These are phyloP conservation scores for Vanilla planifolia DNA, from an alignment of 106 monocot species.

Conservation along the genomic window DNA sequence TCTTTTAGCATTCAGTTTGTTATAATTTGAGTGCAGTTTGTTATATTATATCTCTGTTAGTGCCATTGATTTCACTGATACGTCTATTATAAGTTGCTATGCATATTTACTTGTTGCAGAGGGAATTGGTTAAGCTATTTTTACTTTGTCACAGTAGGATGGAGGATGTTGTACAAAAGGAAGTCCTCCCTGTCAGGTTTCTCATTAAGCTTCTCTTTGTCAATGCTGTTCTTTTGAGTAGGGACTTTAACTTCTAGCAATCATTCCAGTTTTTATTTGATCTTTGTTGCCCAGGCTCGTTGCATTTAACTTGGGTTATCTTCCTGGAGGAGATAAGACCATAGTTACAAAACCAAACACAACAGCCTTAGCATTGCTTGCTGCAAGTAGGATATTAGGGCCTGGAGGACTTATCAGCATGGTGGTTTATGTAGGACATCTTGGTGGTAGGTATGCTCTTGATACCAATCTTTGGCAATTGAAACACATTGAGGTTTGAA, in stretches of 20 bases:
- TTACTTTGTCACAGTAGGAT: slow-evolving; percentile 87
- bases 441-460: slow-evolving; percentile 67
- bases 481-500: too few species aligned
- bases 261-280: background rate
- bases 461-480: background rate
- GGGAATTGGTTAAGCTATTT: slow-evolving; percentile 53
- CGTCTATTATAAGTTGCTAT: background rate
- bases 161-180: slow-evolving; percentile 61
- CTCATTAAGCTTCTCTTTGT: background rate
- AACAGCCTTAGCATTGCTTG: slow-evolving; percentile 63
- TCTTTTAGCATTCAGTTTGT: background rate
- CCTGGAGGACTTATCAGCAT: slow-evolving; percentile 78
- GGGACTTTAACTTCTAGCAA: too few species aligned
- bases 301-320: slow-evolving; percentile 93
- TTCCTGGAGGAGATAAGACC: slow-evolving; percentile 85
- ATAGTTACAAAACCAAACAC: slow-evolving; percentile 57
- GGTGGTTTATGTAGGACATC: slow-evolving; percentile 87
- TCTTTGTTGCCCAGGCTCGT: slow-evolving; percentile 48
- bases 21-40: slow-evolving; percentile 1
- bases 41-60: background rate
- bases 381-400: slow-evolving; percentile 55
- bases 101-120: slow-evolving; percentile 30
- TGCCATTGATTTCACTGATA: background rate
- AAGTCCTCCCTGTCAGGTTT: slow-evolving; percentile 45
- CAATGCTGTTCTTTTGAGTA: too few species aligned